A percentile compares a stretch with the other conserved stretches of the same genome.
phyloP scores from a whole-genome alignment of 129 eudicot genomes.

The Escallonia herrerae region DNA sequence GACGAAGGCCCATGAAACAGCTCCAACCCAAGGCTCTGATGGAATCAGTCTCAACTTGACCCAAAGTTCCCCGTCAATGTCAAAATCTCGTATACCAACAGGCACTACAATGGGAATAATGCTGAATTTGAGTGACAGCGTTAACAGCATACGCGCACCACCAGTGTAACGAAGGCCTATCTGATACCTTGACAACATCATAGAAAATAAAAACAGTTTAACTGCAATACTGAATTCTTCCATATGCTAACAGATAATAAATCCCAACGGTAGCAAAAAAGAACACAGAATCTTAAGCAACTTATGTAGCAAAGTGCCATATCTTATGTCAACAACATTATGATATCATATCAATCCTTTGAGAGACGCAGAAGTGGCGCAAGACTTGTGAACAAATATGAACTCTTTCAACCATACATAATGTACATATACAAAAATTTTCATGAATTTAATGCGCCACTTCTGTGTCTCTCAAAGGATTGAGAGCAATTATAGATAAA shows the following conservation, averaged over 20 bases:
- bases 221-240: neutral
- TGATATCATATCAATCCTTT: neutral
- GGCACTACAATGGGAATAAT: slow-evolving; percentile 81
- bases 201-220: slow-evolving; percentile 18
- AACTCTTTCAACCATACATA: too few relatives aligned
- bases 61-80: slow-evolving; percentile 99
- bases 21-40: slow-evolving; percentile 95
- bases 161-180: slow-evolving; percentile 96
- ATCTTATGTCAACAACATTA: neutral
- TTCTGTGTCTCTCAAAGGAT: too few relatives aligned
- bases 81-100: slow-evolving; percentile 85
- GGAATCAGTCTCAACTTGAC: slow-evolving; percentile 85
- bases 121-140: slow-evolving; percentile 78
- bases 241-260: neutral
- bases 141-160: slow-evolving; percentile 93
- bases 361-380: neutral
- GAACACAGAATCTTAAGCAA: neutral
- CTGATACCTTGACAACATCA: slow-evolving; percentile 62
- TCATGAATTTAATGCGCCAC: too few relatives aligned
- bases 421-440: too few relatives aligned
- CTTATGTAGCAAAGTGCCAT: neutral
- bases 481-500: too few relatives aligned
- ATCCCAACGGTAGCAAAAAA: neutral
- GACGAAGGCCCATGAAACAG: slow-evolving; percentile 94
- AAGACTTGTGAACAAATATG: neutral